Base-by-base conservation (phyloP, 1,284 basidiomycete species). In the Phenoliferia sp. region DNA sequence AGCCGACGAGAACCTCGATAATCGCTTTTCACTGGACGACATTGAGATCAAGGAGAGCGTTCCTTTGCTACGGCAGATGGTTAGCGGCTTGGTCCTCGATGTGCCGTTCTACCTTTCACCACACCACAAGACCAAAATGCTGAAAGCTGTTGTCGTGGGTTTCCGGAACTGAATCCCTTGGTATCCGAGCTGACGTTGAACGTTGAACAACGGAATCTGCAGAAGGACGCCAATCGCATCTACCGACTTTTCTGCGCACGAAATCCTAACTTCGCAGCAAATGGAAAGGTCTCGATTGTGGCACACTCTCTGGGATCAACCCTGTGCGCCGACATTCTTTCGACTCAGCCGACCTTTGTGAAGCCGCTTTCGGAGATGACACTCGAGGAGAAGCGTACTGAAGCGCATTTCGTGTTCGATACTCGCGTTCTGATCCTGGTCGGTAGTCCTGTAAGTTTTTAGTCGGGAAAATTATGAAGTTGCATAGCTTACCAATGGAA, bases 61-160 rank as follows among this genome's bases (percentile, higher is more conserved):
- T 16, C 78, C 77, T 17, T 73, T 79, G 44, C 70, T 79, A 0
- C 70, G 78, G 5, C 73, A 75, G 36, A 66, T 79, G 29, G 76
- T 78, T 16, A 69, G 68, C 16, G 76, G 76, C 9, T 73, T 78
- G n/a, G 76, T 77, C 5, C 70, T 79, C 39, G 78, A 79, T 62
- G 75, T 79, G 0, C 77, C 77, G 3, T 76, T 77, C 64, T 79
- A 79, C 62, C 66, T 76, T 44, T 74, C 69, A 12, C 67, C 63
- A 7, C 69, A 71, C 19, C 77, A 78, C 67, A 76, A 76, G 57
- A 65, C 65, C 26, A 74, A 68, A 50, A 77, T 78, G 76, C 70
- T 77, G 19, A 63, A 68, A 32, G 77, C 77, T 1, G 77, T 79
- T 2, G 74, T 73, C 19, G 66, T 68, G 29, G 35, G 69, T 64